Base-by-base conservation (phyloP, 805 yeast genomes). In the Wickerhamomyces hampshirensis region DNA sequence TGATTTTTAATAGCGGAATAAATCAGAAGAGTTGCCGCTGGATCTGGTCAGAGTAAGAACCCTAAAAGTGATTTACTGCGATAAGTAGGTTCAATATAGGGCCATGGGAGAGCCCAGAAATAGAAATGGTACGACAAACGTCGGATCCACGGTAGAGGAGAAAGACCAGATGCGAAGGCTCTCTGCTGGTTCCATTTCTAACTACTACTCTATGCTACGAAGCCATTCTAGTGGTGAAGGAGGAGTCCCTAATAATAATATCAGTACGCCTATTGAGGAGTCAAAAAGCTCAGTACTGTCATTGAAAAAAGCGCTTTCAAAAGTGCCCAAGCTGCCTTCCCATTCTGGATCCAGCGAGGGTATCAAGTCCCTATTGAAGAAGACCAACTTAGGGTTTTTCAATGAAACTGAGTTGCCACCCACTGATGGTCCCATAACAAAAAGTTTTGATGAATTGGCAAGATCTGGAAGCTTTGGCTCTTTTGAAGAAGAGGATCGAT, bases 361-460 rank as follows among this genome's bases (percentile, higher is more conserved):
- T 11, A 21, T 46, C 26, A 36, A 36, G n/a, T 18, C 27, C 5
- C 32, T 44, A 6, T 23, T 50, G 12, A 43, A 47, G 14, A 50
- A 39, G 37, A 39, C 52, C 3, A 47, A 43, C 18, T 28, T 43
- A 14, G 44, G 39, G 5, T 32, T 44, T 13, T 37, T 37, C 17
- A 34, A 23, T 14, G 44, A 35, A 11, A 26, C 31, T 12, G 14
- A 14, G 7, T 7, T 37, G 3, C 30, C 27, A 4, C 34, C 38
- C 11, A 47, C 51, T 4, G 54, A 46, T 15, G 54, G 53, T 8
- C 55, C 55, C 2, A 31, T 47, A 9, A 50, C 55, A 3, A 50
- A 46, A 30, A 46, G 38, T 11, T 41, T 38, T 15, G 47, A 46
- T 18, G 46, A 42, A 11, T 21, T 35, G 10, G 33, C 39, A 8